Conservation (phyloP, 83 land plant genomes). For the Thuja plicata region DNA sequence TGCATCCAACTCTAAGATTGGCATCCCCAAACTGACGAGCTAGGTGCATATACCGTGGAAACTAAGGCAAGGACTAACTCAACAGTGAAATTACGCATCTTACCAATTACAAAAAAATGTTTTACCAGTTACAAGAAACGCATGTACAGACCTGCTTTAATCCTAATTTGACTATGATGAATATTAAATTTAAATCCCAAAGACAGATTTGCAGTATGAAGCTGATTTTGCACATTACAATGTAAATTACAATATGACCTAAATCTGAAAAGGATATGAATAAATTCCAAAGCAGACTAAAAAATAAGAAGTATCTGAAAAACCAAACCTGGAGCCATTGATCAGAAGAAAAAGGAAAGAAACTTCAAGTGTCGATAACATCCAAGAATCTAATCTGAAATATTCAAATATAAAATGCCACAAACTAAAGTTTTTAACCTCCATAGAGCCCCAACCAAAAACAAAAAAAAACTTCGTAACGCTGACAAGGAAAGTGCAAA, state of each 20-base stretch:
- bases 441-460: background rate
- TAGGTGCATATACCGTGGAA: background rate
- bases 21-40: too few species aligned
- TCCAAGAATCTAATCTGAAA: background rate
- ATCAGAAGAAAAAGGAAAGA: background rate
- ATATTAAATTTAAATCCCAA: background rate
- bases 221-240: background rate
- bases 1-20: background rate
- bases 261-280: background rate
- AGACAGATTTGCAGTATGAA: background rate
- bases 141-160: background rate
- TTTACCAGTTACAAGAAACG: background rate
- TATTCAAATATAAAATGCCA: background rate
- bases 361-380: background rate
- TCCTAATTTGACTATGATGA: background rate
- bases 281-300: background rate
- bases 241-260: background rate
- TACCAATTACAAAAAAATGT: too few species aligned
- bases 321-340: background rate
- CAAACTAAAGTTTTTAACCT: too few species aligned
- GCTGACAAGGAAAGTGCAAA: background rate
- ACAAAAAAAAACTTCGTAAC: background rate
- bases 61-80: background rate
- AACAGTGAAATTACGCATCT: background rate
- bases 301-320: background rate